Percentiles rank a stretch among this genome's conserved stretches.
Conservation (phyloP, 768 basidiomycete species). For the Cyathus striatus region DNA sequence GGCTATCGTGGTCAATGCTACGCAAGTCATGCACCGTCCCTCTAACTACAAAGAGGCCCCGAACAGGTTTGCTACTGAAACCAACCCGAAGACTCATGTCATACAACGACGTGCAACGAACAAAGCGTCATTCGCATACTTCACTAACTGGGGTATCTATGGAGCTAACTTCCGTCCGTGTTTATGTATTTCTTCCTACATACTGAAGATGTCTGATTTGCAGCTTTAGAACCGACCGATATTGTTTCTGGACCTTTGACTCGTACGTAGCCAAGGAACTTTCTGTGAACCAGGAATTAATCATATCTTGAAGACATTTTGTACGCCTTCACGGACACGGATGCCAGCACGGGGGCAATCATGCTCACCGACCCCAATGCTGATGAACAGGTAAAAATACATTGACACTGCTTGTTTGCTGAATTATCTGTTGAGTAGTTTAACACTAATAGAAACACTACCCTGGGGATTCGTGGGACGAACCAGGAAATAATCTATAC, state of each 20-base stretch:
- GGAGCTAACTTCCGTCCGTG: constrained; percentile 56
- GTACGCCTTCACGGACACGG: constrained; percentile 77
- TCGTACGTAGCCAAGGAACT: constrained; percentile 30
- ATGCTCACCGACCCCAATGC: constrained; percentile 69
- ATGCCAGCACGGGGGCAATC: constrained; percentile 55
- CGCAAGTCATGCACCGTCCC: constrained; percentile 52
- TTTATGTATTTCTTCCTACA: constrained; percentile 1
- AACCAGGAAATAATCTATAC: constrained; percentile 73
- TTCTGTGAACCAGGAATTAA: not conserved
- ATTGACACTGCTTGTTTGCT: not conserved
- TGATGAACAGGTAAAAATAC: constrained; percentile 51
- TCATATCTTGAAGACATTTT: constrained; percentile 43
- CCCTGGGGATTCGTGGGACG: constrained; percentile 68
- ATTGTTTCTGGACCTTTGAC: constrained; percentile 58
- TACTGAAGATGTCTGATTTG: too few relatives aligned
- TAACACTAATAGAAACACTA: constrained; percentile 64
- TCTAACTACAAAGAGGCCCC: constrained; percentile 36
- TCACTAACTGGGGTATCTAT: constrained; percentile 65
- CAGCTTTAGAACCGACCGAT: constrained; percentile 63
- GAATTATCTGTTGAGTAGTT: constrained; percentile 11
- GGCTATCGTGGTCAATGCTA: constrained; percentile 25
- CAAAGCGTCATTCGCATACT: constrained; percentile 45
- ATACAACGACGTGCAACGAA: constrained; percentile 34
- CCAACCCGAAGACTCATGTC: constrained; percentile 28
- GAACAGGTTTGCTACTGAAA: constrained; percentile 24